Evolutionary conservation across 306 rosid genomes (phyloP).

Genomic region (Chamaecrista fasciculata): DNA sequence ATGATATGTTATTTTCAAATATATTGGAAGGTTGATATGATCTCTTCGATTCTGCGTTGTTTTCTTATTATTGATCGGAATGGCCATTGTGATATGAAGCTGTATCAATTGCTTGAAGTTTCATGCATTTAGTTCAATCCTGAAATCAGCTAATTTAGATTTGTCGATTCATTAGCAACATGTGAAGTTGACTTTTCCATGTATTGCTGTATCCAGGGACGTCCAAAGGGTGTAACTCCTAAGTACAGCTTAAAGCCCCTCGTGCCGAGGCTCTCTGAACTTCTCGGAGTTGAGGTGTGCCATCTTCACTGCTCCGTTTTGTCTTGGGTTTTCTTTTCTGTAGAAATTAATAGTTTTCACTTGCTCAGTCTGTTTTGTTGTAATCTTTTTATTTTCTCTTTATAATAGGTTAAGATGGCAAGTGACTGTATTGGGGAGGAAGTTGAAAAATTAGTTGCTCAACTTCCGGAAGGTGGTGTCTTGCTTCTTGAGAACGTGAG

Average conservation of each 20-base stretch:
- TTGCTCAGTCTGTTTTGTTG: background rate
- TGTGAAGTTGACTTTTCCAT: background rate
- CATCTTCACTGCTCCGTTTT: background rate
- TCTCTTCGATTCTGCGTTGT: background rate
- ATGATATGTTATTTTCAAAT: background rate
- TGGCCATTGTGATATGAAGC: no score
- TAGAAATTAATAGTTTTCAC: background rate
- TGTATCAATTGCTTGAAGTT: background rate
- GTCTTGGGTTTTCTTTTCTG: background rate
- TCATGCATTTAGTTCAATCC: background rate
- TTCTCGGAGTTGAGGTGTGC: conserved; percentile 53
- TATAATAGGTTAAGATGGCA: conserved; percentile 52
- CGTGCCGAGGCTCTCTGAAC: conserved; percentile 69
- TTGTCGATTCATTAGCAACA: background rate
- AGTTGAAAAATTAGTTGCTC: conserved; percentile 56
- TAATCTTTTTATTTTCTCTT: background rate
- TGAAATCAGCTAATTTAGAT: background rate
- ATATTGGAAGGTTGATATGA: background rate
- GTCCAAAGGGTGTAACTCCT: conserved; percentile 79
- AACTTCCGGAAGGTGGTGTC: conserved; percentile 66
- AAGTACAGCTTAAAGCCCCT: conserved; percentile 74
- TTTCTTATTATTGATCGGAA: no score
- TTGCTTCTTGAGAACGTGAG: conserved; percentile 76
- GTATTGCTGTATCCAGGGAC: conserved; percentile 50
- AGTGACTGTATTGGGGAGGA: conserved; percentile 61